Percentiles rank a stretch among this genome's conserved stretches.
phyloP scores from a whole-genome alignment of 805 yeast genomes.

The Schwanniomyces vanrijiae region DNA sequence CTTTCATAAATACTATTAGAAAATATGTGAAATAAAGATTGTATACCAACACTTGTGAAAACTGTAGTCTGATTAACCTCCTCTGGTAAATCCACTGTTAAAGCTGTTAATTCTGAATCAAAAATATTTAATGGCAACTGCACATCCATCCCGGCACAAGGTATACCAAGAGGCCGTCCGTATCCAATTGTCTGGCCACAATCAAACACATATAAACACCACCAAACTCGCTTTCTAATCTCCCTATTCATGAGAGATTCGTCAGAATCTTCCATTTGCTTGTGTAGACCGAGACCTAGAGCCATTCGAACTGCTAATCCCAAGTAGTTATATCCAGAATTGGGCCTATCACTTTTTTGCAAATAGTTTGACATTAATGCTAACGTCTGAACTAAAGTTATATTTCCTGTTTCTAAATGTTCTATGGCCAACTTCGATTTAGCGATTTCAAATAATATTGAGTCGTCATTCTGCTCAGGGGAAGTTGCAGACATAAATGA shows the following conservation, averaged over 20 bases:
- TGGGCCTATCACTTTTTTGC: conserved; percentile 17
- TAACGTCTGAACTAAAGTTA: conserved; percentile 22
- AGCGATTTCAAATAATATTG: conserved; percentile 13
- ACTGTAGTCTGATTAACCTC: conserved; percentile 11
- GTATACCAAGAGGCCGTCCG: conserved; percentile 13
- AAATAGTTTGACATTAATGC: conserved; percentile 18
- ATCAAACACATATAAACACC: conserved; percentile 14
- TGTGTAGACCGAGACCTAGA: conserved; percentile 12
- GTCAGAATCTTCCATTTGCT: conserved; percentile 8
- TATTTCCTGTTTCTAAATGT: conserved; percentile 63
- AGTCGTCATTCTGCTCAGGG: conserved; percentile 15
- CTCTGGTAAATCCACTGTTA: conserved; percentile 3
- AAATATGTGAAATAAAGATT: conserved; percentile 14
- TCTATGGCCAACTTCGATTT: conserved; percentile 14
- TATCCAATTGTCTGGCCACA: conserved; percentile 15
- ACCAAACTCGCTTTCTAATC: conserved; percentile 12
- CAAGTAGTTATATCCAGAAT: conserved; percentile 15
- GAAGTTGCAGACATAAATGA: conserved; percentile 14
- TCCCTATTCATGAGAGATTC: conserved; percentile 10
- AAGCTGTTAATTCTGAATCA: conserved; percentile 9
- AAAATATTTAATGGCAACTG: conserved; percentile 10
- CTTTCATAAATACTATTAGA: conserved; percentile 16
- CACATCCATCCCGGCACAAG: conserved; percentile 17
- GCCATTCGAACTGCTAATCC: conserved; percentile 16
- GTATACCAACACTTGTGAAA: conserved; percentile 15